Evolutionary conservation across 345 rosid species (phyloP).

Genomic region (Hibiscus mutabilis): DNA sequence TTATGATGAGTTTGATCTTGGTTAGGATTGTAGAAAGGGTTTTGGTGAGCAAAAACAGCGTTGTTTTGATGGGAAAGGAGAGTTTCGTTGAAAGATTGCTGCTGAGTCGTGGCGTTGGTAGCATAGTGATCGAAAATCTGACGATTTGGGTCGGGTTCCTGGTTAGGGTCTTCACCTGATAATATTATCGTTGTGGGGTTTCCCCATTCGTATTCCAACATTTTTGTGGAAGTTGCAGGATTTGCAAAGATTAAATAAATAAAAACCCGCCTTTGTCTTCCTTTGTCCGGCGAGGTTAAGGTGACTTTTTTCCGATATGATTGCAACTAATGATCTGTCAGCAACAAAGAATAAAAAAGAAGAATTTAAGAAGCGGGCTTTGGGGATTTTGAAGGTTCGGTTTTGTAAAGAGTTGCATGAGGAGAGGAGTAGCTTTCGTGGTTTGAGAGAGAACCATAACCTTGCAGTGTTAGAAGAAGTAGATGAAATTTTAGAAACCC

Average conservation of each 20-base stretch:
- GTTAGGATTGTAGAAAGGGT: slow-evolving; percentile 8
- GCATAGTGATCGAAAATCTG: slow-evolving; percentile 38
- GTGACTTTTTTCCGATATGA: no score
- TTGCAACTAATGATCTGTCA: slow-evolving; percentile 16
- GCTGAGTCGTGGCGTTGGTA: slow-evolving; percentile 20
- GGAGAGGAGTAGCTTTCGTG: no score
- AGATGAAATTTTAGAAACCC: slow-evolving; percentile 33
- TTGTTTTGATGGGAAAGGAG: slow-evolving; percentile 23
- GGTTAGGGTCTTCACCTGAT: slow-evolving; percentile 32
- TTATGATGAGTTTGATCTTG: slow-evolving; percentile 33
- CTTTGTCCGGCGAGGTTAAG: no score
- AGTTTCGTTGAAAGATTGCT: slow-evolving; percentile 24
- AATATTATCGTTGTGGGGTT: slow-evolving; percentile 49
- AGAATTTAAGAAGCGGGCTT: no score
- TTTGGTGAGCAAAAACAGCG: slow-evolving; percentile 22
- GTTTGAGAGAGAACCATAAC: no score
- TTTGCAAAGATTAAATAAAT: no score
- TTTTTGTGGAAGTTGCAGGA: no score
- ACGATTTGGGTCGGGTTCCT: slow-evolving; percentile 46
- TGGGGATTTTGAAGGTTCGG: no score
- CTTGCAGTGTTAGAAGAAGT: no score
- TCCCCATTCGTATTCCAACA: slow-evolving; percentile 92
- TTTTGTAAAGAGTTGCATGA: no score
- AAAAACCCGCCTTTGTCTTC: no score
- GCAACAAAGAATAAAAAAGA: not conserved